These are phyloP conservation scores for Backusella morwellensis DNA, from an alignment of 192 early-diverging fungal species.

Conservation along the genomic window DNA sequence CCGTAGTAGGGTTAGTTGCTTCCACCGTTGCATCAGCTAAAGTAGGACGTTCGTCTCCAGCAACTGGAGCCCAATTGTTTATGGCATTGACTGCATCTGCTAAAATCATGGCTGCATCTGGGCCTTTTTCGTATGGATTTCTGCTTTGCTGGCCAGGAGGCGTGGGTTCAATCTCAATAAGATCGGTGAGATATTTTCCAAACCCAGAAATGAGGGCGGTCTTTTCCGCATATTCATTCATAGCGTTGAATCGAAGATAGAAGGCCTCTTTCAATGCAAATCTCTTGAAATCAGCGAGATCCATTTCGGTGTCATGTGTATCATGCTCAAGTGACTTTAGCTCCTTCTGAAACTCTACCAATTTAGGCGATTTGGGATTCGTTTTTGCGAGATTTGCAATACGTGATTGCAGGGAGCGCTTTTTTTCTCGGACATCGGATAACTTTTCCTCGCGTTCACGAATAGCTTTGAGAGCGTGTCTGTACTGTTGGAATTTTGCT, in stretches of 20 bases:
- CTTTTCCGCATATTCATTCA: conserved; percentile 39
- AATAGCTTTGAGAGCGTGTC: conserved; percentile 36
- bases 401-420: conserved; percentile 24
- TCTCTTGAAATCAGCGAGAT: conserved; percentile 40
- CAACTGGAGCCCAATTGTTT: conserved; percentile 30
- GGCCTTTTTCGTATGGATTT: conserved; percentile 27
- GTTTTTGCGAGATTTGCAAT: conserved; percentile 28
- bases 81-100: conserved; percentile 32
- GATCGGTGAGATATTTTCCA: conserved; percentile 38
- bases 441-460: conserved; percentile 28
- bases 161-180: conserved; percentile 36
- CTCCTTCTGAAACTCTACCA: conserved; percentile 34
- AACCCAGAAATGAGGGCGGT: conserved; percentile 33
- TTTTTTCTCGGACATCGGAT: conserved; percentile 35
- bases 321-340: conserved; percentile 27
- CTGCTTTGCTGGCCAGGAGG: conserved; percentile 7
- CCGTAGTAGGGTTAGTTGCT: not conserved
- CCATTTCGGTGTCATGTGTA: conserved; percentile 32
- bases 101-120: conserved; percentile 27
- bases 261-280: conserved; percentile 40
- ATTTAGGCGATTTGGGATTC: conserved; percentile 24
- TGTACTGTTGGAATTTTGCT: conserved; percentile 36
- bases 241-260: conserved; percentile 39
- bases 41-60: conserved; percentile 32
- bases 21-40: conserved; percentile 10